Evolutionary conservation across 495 filamentous ascomycete genomes (phyloP), one percentile per base, ranked within the genome.

Genomic region (Penicillium samsonianum): DNA sequence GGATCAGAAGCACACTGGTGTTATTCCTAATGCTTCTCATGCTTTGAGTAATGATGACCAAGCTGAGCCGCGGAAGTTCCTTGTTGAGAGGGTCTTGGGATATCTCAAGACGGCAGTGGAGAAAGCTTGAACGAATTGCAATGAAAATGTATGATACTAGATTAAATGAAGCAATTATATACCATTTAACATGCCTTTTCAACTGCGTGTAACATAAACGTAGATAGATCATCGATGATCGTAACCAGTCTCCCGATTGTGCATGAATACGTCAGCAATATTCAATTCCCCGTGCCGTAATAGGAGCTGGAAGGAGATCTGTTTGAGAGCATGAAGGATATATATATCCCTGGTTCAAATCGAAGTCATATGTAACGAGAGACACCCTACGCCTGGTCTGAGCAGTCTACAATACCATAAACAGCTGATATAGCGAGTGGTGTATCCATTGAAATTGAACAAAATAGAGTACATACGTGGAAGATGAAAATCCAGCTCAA

Each of bases 31-130:
- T 37, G 77, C 77, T 10, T 78, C 76, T 10, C 77, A 80, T 62
- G 76, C 77, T 5, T 52, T 79, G 69, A 77, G 74, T 55, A 77
- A 79, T 55, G 71, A 76, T 53, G 73, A 76, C 44, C 77, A 80
- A 56, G 78, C 70, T 7, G 69, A 76, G 64, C 72, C 75, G 16
- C 57, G 76, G 28, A 44, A 59, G 52, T 66, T 71, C 25, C 60
- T 80, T 4, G 68, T 73, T 12, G 57, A 61, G 28, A 76, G 65
- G 64, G 73, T 78, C 9, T 26, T 76, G 57, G 58, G 66, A 17
- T 75, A 73, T 28, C 40, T 77, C 50, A 53, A 48, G 20, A 47
- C 41, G 8, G 52, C 52, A 17, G 60, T 6, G 42, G 53, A 55
- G 9, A 47, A 22, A 16, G 8, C 33, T 19, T 48, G 17, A 48